Percentiles rank a stretch among this genome's conserved stretches.
Evolutionary conservation across 257 asterid species (phyloP).

Genomic region (Solanum dulcamara): DNA sequence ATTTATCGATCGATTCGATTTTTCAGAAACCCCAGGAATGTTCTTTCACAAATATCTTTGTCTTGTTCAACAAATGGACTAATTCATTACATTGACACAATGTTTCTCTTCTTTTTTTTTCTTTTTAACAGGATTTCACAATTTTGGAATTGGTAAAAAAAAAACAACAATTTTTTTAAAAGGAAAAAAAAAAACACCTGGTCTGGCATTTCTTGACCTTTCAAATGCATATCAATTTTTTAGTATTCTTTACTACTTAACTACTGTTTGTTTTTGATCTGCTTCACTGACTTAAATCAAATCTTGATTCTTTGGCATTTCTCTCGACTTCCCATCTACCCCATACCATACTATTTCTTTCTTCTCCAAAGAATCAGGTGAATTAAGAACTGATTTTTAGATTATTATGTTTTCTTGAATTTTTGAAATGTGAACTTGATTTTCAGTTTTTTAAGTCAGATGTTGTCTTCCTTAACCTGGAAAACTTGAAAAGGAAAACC

Average conservation of each 20-base stretch:
- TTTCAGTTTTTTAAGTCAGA: background rate
- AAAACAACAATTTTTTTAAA: background rate
- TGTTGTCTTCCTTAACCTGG: slow-evolving; percentile 5
- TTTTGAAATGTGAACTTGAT: background rate
- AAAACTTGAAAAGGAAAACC: background rate
- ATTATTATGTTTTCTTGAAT: background rate
- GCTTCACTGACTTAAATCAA: background rate
- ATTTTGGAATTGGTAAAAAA: background rate
- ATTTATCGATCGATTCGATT: too few relatives aligned
- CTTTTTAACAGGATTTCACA: background rate
- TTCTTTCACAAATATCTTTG: background rate
- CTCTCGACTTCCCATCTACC: background rate
- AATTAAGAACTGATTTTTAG: background rate
- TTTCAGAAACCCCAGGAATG: too few relatives aligned
- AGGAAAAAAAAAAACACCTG: background rate
- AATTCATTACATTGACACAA: background rate
- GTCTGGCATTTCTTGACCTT: background rate
- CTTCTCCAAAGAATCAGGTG: background rate
- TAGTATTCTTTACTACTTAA: background rate
- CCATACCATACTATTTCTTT: too few relatives aligned
- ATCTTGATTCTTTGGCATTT: background rate
- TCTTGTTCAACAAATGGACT: background rate
- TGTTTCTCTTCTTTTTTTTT: background rate
- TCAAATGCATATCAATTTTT: background rate
- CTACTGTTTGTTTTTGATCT: background rate